Base-by-base conservation (phyloP, 2,329 filamentous ascomycete genomes). In the Fragosphaeria purpurea region DNA sequence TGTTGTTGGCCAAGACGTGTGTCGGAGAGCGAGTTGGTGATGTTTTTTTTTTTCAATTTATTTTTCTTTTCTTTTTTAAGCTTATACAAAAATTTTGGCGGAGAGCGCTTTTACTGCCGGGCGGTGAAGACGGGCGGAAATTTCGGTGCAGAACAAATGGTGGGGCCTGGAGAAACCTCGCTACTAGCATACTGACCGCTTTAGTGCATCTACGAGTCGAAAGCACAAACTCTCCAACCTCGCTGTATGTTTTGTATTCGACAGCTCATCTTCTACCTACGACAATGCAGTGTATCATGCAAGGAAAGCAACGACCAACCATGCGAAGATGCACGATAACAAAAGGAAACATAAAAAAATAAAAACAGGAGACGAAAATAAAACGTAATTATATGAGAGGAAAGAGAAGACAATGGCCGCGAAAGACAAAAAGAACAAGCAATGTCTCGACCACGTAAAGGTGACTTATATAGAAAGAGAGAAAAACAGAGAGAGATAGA, bases 41-140 rank as follows among this genome's bases (percentile, higher is more conserved):
- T n/a, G n/a, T 39, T 7, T 37, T 7, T 7, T 37, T 7, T 33
- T 11, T 35, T 31, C 4, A 11, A 33, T 37, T 37, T 37, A 7
- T 37, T 37, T 37, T 37, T 37, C 35, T 37, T 37, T 37, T 37
- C 46, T 51, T 51, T 42, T 38, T 47, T 33, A 1, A 31, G 30
- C 22, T 40, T 13, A 30, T 34, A 48, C 35, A 48, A 48, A 51
- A 52, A 50, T 51, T 55, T 57, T 56, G 54, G 55, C 54, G 55
- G 55, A 51, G 44, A 56, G n/a, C 22, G 12, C 10, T 11, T n/a
- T 38, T 57, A 55, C 54, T 57, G 55, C 55, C 55, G 48, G 50
- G 55, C 55, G 55, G 55, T 56, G 34, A 47, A 37, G 11, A 37
- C 35, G 7, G 11, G 35, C 35, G 35, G 11, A 11, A 37, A 37